phyloP scores from a whole-genome alignment of 108 stramenopile species.

The Pseudonitzschia delicatissima region DNA sequence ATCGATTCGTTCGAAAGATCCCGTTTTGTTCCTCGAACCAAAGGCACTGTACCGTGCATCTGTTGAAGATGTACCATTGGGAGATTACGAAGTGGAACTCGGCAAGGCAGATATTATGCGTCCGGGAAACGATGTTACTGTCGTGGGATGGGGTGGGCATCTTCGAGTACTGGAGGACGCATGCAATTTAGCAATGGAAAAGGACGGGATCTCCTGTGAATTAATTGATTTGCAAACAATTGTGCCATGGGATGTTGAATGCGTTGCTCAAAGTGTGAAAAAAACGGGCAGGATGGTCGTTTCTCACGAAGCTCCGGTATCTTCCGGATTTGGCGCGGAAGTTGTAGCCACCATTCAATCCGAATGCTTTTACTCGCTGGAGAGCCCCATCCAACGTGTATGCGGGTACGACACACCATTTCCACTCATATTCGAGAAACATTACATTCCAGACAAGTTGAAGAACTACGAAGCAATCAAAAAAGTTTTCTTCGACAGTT shows the following conservation, averaged over 20 bases:
- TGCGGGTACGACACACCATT: conserved; percentile 98
- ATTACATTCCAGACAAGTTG: conserved; percentile 86
- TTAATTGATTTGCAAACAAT: conserved; percentile 96
- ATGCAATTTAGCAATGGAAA: conserved; percentile 66
- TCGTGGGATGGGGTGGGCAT: conserved; percentile 93
- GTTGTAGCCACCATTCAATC: conserved; percentile 80
- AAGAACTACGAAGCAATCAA: conserved; percentile 93
- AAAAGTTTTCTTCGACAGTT: conserved; percentile 42
- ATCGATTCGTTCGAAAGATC: conserved; percentile 88
- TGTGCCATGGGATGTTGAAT: conserved; percentile 91
- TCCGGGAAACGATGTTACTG: conserved; percentile 87
- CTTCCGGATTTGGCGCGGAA: conserved; percentile 93
- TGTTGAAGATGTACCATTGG: conserved; percentile 93
- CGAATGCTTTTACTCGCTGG: conserved; percentile 83
- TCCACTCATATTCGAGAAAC: conserved; percentile 90
- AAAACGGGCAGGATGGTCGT: conserved; percentile 96
- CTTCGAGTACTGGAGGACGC: conserved; percentile 74
- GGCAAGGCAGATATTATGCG: conserved; percentile 90
- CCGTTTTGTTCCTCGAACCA: conserved; percentile 96
- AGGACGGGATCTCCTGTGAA: conserved; percentile 85
- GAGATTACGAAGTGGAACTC: conserved; percentile 86
- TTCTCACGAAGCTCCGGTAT: conserved; percentile 94
- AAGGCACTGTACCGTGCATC: conserved; percentile 95
- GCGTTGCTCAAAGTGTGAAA: conserved; percentile 72
- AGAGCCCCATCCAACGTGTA: conserved; percentile 93